Evolutionary conservation across 495 filamentous ascomycete species (phyloP).

Genomic region (Neurospora sp.): DNA sequence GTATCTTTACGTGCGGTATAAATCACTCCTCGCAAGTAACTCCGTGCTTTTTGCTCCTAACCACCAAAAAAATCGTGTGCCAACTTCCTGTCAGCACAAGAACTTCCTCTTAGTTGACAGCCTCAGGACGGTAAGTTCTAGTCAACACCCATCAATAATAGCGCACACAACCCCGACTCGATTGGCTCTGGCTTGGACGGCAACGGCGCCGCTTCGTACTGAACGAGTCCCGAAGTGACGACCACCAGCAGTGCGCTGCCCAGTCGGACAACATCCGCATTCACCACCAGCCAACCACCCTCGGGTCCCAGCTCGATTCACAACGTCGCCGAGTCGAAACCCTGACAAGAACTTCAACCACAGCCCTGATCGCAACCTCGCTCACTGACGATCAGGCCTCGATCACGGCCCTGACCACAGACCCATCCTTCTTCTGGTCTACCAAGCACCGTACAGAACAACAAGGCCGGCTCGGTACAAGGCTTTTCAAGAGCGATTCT

Average conservation of each 20-base stretch:
- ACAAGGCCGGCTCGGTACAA: neutral
- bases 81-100: neutral
- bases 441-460: neutral
- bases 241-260: constrained; percentile 28
- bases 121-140: neutral
- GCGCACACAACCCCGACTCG: constrained; percentile 9
- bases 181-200: constrained; percentile 20
- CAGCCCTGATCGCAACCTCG: constrained; percentile 71
- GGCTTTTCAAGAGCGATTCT: neutral
- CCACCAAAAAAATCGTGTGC: neutral
- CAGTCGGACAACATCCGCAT: constrained; percentile 46
- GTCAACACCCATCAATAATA: constrained; percentile 13
- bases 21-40: neutral
- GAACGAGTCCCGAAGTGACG: constrained; percentile 33
- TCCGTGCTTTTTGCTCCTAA: neutral
- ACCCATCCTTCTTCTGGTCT: neutral
- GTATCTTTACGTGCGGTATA: neutral
- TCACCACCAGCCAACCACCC: constrained; percentile 23
- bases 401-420: constrained; percentile 32
- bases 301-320: constrained; percentile 14
- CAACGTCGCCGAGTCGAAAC: constrained; percentile 16
- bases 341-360: constrained; percentile 43
- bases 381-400: constrained; percentile 73
- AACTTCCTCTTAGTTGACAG: neutral
- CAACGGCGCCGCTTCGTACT: constrained; percentile 15